These are phyloP conservation scores for Porpolomopsis calyptriformis DNA, from an alignment of 768 basidiomycete species.

Conservation along the genomic window DNA sequence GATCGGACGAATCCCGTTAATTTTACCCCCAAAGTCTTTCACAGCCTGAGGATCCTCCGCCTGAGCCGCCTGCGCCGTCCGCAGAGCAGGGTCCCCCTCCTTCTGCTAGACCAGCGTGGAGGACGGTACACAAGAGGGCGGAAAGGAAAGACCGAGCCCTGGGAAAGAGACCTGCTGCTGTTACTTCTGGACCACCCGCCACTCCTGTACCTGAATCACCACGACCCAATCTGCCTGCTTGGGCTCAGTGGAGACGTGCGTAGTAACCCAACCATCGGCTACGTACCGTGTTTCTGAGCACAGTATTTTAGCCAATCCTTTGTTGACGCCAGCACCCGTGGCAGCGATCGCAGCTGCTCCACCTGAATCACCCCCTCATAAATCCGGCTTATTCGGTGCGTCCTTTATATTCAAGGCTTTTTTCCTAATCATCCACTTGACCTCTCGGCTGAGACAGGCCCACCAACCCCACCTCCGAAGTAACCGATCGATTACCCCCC, in stretches of 20 bases:
- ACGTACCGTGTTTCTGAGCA: constrained; percentile 3
- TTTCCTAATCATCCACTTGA: background rate
- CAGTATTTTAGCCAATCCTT: constrained; percentile 45
- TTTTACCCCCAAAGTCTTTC: constrained; percentile 6
- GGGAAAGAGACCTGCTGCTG: constrained; percentile 30
- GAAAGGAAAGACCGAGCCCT: constrained; percentile 40
- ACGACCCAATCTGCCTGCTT: constrained; percentile 54
- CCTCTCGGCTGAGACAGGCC: constrained; percentile 22
- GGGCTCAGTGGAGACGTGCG: constrained; percentile 81
- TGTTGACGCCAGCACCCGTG: constrained; percentile 40
- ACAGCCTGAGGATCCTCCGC: constrained; percentile 27
- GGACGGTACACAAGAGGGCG: constrained; percentile 55
- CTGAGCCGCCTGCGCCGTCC: constrained; percentile 34
- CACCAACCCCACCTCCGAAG: constrained; percentile 37
- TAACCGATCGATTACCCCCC: too few species aligned
- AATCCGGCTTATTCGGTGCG: constrained; percentile 66
- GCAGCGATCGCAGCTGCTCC: constrained; percentile 24
- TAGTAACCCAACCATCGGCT: constrained; percentile 10
- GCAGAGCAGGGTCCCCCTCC: constrained; percentile 34
- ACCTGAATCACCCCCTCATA: constrained; percentile 38
- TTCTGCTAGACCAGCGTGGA: constrained; percentile 63
- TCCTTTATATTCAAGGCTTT: too few species aligned
- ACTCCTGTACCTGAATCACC: constrained; percentile 36
- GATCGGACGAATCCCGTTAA: background rate
- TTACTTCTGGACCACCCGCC: constrained; percentile 30